Base-by-base conservation (phyloP, 83 land plant genomes). In the Thuja plicata region DNA sequence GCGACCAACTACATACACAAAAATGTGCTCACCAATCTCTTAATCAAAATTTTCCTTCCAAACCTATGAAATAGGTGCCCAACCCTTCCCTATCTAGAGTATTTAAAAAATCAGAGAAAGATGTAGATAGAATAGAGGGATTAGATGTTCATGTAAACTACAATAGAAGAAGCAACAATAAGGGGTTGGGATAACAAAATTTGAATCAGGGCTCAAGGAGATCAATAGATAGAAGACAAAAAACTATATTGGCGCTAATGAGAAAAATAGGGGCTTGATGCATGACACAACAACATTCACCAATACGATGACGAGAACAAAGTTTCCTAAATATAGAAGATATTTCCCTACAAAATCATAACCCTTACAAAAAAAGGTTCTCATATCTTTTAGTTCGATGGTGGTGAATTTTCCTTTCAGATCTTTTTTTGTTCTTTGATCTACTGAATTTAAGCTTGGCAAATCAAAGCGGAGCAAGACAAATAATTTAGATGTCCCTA, bases 31-130 rank as follows among this genome's bases (percentile, higher is more conserved):
- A 79, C 82, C 21, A 48, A 89, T 46, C 89, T 90, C 52, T 91
- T 91, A 8, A 87, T 91, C 60, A 77, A 88, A 34, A 91, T 90
- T 32, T 91, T 91, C 57, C 85, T 91, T 35, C 93, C 91, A 15
- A 82, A 88, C 57, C 38, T 27, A 87, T 85, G 15, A 54, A 52
- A 35, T 52, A 52, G 43, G 66, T 77, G 89, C 46, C 82, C 30
- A 43, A 78, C 8, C 24, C 74, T 8, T 32, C 60, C 38, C 70
- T 10, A 24, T 17, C 54, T 79, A 24, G 85, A 4, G 15, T n/a
- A 80, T 30, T 32, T 52, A 38, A 27, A 50, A 41, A 16, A 66
- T 6, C 80, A 34, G 54, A 57, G 16, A 85, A 84, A 8, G 88
- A 57, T 50, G 73, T 46, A 19, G 86, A 13, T 8, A 43, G 54